Evolutionary conservation across 345 rosid species (phyloP).

Genomic region (Euphorbia peplus): DNA sequence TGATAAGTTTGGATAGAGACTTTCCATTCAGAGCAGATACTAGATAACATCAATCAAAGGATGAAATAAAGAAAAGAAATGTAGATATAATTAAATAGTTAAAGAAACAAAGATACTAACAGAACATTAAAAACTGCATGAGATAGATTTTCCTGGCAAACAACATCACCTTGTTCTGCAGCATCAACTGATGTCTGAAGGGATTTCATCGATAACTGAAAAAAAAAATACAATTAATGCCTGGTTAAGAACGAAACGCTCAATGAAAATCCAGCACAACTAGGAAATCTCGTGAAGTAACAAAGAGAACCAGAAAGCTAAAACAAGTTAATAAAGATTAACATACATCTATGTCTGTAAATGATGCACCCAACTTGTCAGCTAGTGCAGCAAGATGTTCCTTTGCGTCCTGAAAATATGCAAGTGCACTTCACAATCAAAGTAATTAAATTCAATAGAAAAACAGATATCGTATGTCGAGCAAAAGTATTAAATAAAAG

Average conservation of each 20-base stretch:
- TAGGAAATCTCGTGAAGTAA: conserved; percentile 6
- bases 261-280: not conserved
- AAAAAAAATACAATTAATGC: conserved; percentile 34
- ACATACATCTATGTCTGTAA: conserved; percentile 82
- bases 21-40: conserved; percentile 4
- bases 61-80: not conserved
- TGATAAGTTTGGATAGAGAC: not conserved
- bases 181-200: conserved; percentile 55
- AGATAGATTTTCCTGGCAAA: conserved; percentile 48
- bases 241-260: conserved; percentile 13
- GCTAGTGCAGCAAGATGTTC: conserved; percentile 94
- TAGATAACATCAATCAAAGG: conserved; percentile 1
- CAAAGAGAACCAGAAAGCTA: conserved; percentile 22
- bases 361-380: conserved; percentile 86
- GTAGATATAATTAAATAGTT: conserved; percentile 17
- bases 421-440: not conserved
- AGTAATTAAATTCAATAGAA: not conserved
- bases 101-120: conserved; percentile 39
- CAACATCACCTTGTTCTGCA: conserved; percentile 93
- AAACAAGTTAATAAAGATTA: conserved; percentile 18
- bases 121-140: conserved; percentile 49
- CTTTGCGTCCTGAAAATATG: conserved; percentile 77
- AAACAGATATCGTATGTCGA: not conserved
- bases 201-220: conserved; percentile 78
- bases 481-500: not conserved